Evolutionary conservation across 2,329 filamentous ascomycete species (phyloP), one percentile per base, ranked within the genome.

Genomic region (Monosporascus sp.): DNA sequence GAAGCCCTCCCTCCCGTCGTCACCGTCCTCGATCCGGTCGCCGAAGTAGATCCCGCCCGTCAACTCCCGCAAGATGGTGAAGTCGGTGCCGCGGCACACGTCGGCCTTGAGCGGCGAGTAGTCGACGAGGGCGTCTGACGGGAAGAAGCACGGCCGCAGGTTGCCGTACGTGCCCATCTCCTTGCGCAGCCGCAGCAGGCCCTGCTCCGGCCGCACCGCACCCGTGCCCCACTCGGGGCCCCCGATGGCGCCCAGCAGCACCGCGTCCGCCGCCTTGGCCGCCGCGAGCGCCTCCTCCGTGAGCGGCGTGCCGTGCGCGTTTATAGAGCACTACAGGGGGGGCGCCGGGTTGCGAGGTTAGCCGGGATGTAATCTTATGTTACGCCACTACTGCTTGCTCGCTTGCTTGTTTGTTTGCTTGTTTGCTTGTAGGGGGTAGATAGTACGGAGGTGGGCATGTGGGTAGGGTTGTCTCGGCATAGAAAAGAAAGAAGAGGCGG

Each of bases 221-320:
- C 89, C 90, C 35, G 91, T 94, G 57, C 92, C 92, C 91, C 92
- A 97, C 90, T 97, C 73, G 15, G 94, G 93, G n/a, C 93, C 93
- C 63, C 93, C 93, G 66, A 97, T 95, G 63, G 93, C 91, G 62
- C 92, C 93, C 51, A 97, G 85, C 55, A 97, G 85, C 55, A 97
- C 88, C 40, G 92, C 93, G 72, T 96, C 88, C 59, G 92, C 91
- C 50, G 81, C 78, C 73, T 95, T 92, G 61, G 91, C 91, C 37
- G 91, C 91, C 15, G 76, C 76, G 63, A 97, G 87, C 57, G 91
- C 90, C 65, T 88, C 84, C 63, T 94, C 86, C 51, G 91, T 96
- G 57, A 97, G 78, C 31, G 93, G 86, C 31, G 76, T 81, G 63
- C 90, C 89, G 66, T 85, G 84, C 18, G 85, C 85, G 67, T 97